These are phyloP conservation scores for Eutrema salsugineum DNA, from an alignment of 441 rosid species.

Conservation along the genomic window DNA sequence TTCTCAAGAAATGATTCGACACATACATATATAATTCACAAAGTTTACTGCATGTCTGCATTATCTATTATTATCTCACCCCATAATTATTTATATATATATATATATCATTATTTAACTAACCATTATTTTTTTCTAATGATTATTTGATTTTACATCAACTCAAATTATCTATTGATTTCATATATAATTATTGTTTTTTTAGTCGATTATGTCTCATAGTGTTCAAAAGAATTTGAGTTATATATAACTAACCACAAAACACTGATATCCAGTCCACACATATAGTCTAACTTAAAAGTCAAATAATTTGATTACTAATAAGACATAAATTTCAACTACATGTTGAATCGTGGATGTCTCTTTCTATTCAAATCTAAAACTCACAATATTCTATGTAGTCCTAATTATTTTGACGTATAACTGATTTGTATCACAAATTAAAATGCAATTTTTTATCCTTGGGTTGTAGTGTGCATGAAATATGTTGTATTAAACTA, in stretches of 20 bases:
- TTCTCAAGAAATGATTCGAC: conserved; percentile 23
- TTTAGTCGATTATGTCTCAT: background rate
- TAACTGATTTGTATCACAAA: background rate
- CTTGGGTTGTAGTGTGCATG: background rate
- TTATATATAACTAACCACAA: background rate
- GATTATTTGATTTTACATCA: background rate
- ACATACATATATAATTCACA: background rate
- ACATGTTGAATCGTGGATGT: background rate
- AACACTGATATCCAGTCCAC: background rate
- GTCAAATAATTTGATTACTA: background rate
- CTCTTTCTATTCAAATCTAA: background rate
- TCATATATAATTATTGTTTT: background rate
- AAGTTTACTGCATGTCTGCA: background rate
- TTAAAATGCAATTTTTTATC: background rate
- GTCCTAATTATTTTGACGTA: background rate
- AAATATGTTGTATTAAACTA: background rate
- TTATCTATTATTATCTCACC: background rate
- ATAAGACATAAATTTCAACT: background rate
- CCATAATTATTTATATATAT: background rate
- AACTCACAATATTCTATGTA: background rate
- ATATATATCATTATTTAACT: background rate
- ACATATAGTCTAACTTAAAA: background rate
- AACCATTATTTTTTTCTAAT: background rate
- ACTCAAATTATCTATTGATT: background rate
- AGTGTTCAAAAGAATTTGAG: background rate